Percentiles rank a stretch among this genome's conserved stretches.
Evolutionary conservation across 768 basidiomycete genomes (phyloP).

Genomic region (Tremella yokohamensis): DNA sequence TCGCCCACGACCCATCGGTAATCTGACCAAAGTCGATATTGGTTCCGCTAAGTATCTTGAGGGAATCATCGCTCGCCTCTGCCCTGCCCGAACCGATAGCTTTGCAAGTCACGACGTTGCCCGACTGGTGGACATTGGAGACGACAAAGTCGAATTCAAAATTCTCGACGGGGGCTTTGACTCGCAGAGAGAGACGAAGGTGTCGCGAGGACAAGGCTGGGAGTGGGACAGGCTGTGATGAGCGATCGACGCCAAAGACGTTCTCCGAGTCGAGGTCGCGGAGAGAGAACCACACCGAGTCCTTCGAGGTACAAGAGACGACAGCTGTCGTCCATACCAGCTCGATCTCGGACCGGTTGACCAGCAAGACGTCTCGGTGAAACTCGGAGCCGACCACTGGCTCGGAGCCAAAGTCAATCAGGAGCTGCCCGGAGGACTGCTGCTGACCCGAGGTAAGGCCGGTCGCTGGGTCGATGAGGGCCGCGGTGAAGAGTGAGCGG

Average conservation of each 20-base stretch:
- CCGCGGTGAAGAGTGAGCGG: conserved; percentile 40
- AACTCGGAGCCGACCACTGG: conserved; percentile 37
- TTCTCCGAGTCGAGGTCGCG: conserved; percentile 47
- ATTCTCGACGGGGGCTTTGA: conserved; percentile 25
- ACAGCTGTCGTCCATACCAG: conserved; percentile 43
- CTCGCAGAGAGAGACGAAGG: conserved; percentile 35
- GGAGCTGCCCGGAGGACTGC: conserved; percentile 30
- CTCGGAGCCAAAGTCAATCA: conserved; percentile 41
- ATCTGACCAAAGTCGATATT: conserved; percentile 46
- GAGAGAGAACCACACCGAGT: conserved; percentile 41
- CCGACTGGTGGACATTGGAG: conserved; percentile 38
- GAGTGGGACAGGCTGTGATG: conserved; percentile 36
- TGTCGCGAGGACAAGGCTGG: conserved; percentile 42
- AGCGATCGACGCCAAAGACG: conserved; percentile 35
- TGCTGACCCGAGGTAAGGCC: conserved; percentile 30
- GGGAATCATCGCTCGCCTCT: conserved; percentile 24
- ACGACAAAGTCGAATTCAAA: conserved; percentile 46
- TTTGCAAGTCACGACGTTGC: conserved; percentile 42
- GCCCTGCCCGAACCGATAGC: conserved; percentile 31
- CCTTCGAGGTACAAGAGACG: conserved; percentile 34
- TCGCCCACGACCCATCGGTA: conserved; percentile 40
- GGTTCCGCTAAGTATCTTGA: conserved; percentile 39
- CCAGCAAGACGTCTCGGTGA: conserved; percentile 40
- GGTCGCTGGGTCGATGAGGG: conserved; percentile 33
- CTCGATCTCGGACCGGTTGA: conserved; percentile 47